phyloP scores from a whole-genome alignment of 192 early-diverging fungal species.

The Coemansia asiatica region DNA sequence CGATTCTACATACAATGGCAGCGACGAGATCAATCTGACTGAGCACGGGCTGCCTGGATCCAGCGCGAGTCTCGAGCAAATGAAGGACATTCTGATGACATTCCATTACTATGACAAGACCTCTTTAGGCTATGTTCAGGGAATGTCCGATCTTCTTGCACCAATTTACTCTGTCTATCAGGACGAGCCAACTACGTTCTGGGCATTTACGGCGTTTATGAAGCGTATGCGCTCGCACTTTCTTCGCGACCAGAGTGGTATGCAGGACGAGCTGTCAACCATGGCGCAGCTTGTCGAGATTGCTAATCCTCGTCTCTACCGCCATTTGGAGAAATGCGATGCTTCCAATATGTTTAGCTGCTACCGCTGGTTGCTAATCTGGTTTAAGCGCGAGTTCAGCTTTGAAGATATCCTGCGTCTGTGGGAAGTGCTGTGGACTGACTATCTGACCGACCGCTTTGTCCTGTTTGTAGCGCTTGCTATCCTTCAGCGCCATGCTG shows the following conservation, averaged over 20 bases:
- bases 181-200: constrained; percentile 90
- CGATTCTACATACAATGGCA: constrained; percentile 60
- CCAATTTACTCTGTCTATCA: constrained; percentile 86
- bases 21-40: constrained; percentile 38
- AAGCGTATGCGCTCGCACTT: constrained; percentile 90
- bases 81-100: constrained; percentile 89
- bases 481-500: constrained; percentile 86
- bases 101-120: constrained; percentile 81
- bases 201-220: constrained; percentile 92
- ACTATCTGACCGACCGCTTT: constrained; percentile 75
- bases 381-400: constrained; percentile 96
- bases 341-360: constrained; percentile 94
- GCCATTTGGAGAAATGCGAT: constrained; percentile 76
- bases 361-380: constrained; percentile 96
- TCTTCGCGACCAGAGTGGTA: constrained; percentile 87
- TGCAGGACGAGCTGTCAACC: constrained; percentile 83
- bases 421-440: constrained; percentile 88
- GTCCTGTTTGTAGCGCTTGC: constrained; percentile 94
- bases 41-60: constrained; percentile 57
- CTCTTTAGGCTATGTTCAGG: constrained; percentile 85
- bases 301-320: constrained; percentile 80
- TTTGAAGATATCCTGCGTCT: constrained; percentile 79
- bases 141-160: constrained; percentile 93
- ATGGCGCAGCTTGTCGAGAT: constrained; percentile 83
- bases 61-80: constrained; percentile 77